Evolutionary conservation across 2,329 filamentous ascomycete species (phyloP).

Genomic region (Harringtonia aguacate): DNA sequence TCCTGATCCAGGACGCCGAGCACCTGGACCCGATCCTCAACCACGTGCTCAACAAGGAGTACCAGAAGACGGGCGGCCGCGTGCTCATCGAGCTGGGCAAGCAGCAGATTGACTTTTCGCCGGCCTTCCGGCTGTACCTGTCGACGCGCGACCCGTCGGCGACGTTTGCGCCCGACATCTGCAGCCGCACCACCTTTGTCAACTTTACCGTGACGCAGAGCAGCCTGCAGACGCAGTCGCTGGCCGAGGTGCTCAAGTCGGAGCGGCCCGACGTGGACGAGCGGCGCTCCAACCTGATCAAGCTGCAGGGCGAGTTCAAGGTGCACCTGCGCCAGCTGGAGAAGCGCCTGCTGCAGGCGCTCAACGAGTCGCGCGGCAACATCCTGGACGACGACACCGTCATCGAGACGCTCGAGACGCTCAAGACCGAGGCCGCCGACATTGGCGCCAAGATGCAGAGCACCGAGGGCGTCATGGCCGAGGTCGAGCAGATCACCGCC

Average conservation of each 20-base stretch:
- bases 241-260: conserved; percentile 95
- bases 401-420: conserved; percentile 91
- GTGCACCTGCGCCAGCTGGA: conserved; percentile 94
- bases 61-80: conserved; percentile 95
- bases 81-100: conserved; percentile 97
- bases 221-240: conserved; percentile 93
- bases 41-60: conserved; percentile 98
- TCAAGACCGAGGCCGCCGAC: conserved; percentile 95
- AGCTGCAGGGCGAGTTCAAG: conserved; percentile 97
- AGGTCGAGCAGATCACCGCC: conserved; percentile 90
- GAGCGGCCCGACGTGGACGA: conserved; percentile 97
- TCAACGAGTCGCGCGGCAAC: conserved; percentile 95
- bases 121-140: conserved; percentile 87
- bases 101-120: conserved; percentile 98
- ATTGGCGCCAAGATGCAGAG: conserved; percentile 94
- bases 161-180: conserved; percentile 90
- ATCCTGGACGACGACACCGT: conserved; percentile 98
- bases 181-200: conserved; percentile 96
- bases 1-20: conserved; percentile 96
- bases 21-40: conserved; percentile 95
- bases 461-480: conserved; percentile 95
- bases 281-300: conserved; percentile 92
- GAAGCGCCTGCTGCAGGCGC: conserved; percentile 83
- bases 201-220: conserved; percentile 99
- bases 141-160: conserved; percentile 93